Conservation (phyloP, 2,329 filamentous ascomycete genomes). For the Aspergillus eucalypticola region DNA sequence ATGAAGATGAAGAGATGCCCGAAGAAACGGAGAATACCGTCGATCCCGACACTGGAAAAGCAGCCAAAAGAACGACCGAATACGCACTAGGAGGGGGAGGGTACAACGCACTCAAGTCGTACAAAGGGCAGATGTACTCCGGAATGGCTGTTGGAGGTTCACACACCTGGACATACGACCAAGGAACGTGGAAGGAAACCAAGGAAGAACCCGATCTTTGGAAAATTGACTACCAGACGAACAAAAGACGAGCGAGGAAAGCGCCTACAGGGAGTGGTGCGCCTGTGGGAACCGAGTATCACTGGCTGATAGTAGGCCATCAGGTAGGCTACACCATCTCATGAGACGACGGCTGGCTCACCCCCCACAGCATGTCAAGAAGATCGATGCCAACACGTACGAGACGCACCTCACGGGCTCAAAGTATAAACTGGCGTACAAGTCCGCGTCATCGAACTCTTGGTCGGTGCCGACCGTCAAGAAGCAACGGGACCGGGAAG, state of each 20-base stretch:
- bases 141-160: slow-evolving; percentile 41
- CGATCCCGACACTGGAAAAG: neutral
- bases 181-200: slow-evolving; percentile 38
- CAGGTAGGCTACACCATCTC: slow-evolving; percentile 26
- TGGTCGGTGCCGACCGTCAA: slow-evolving; percentile 40
- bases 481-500: slow-evolving; percentile 35
- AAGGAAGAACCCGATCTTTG: slow-evolving; percentile 40
- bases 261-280: slow-evolving; percentile 38
- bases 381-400: slow-evolving; percentile 40
- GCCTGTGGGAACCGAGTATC: slow-evolving; percentile 37
- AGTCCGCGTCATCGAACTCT: slow-evolving; percentile 27
- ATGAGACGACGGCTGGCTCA: neutral
- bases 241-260: slow-evolving; percentile 32
- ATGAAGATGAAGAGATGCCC: slow-evolving; percentile 26
- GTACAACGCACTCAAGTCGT: slow-evolving; percentile 37
- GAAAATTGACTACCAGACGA: slow-evolving; percentile 35
- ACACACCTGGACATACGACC: slow-evolving; percentile 41
- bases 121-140: slow-evolving; percentile 38
- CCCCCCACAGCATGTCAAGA: slow-evolving; percentile 32
- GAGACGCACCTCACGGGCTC: slow-evolving; percentile 36
- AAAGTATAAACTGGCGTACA: slow-evolving; percentile 41
- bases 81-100: slow-evolving; percentile 15
- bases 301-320: slow-evolving; percentile 38
- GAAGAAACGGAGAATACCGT: slow-evolving; percentile 18
- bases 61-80: slow-evolving; percentile 1